These are phyloP conservation scores for Pichia sp. DNA, from an alignment of 1,139 yeast genomes.

Conservation along the genomic window DNA sequence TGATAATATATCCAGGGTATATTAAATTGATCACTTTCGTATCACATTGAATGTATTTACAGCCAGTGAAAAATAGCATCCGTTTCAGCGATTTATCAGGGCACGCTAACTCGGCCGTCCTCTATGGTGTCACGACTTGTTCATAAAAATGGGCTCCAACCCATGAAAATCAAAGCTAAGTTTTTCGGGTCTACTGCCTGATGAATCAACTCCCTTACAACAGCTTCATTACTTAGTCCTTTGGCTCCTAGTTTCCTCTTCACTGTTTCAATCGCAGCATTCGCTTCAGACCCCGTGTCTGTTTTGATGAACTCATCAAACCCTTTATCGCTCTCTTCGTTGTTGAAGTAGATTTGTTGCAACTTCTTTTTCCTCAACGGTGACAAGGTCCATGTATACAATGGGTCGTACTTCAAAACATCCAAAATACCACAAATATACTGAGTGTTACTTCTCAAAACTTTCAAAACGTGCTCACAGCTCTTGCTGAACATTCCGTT, in stretches of 20 bases:
- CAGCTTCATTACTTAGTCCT: conserved; percentile 77
- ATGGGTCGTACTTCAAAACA: conserved; percentile 86
- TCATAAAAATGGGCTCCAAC: conserved; percentile 67
- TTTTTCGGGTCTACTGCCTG: conserved; percentile 70
- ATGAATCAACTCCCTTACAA: conserved; percentile 72
- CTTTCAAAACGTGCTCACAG: conserved; percentile 70
- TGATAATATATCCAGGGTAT: not conserved
- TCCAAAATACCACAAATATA: conserved; percentile 79
- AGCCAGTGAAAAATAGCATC: not conserved
- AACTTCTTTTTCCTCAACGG: conserved; percentile 58
- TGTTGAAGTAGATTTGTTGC: conserved; percentile 38
- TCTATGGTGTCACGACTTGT: no score
- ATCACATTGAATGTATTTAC: not conserved
- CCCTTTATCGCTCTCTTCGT: conserved; percentile 66
- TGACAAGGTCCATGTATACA: conserved; percentile 84
- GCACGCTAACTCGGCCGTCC: no score
- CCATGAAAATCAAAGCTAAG: conserved; percentile 72
- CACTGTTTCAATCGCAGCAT: conserved; percentile 71
- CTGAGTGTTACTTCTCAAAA: conserved; percentile 60
- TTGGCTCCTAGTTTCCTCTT: conserved; percentile 61
- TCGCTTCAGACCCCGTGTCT: conserved; percentile 70
- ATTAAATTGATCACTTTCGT: not conserved
- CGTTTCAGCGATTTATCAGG: no score
- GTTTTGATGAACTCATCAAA: conserved; percentile 47
- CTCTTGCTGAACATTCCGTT: conserved; percentile 70